A percentile compares a stretch with the other conserved stretches of the same genome.
These are phyloP conservation scores for Theileria annulata DNA, from an alignment of 169 alveolate genomes.

Conservation along the genomic window DNA sequence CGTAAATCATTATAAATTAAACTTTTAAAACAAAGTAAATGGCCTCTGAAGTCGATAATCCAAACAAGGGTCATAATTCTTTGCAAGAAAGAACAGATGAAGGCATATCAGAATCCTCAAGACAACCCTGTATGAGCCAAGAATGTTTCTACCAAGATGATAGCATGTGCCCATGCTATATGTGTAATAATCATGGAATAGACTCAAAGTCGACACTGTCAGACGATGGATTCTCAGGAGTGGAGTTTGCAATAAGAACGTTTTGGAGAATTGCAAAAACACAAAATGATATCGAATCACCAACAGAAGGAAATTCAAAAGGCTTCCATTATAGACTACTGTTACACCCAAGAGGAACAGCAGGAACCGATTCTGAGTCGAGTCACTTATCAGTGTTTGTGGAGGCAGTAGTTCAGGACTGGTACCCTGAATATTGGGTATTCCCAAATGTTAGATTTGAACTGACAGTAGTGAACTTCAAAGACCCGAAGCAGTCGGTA, in stretches of 20 bases:
- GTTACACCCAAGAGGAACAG: conserved; percentile 88
- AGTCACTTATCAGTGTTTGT: conserved; percentile 85
- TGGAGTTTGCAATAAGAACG: conserved; percentile 84
- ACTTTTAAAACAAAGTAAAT: not conserved
- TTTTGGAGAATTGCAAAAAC: conserved; percentile 89
- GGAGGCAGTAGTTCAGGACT: conserved; percentile 87
- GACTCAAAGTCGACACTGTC: conserved; percentile 46
- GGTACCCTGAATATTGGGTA: conserved; percentile 90
- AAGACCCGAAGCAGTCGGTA: conserved; percentile 85
- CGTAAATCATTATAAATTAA: not conserved
- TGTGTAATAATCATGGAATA: conserved; percentile 54
- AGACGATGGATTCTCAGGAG: conserved; percentile 62
- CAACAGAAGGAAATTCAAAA: conserved; percentile 84
- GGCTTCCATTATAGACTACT: conserved; percentile 85
- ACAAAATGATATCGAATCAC: conserved; percentile 87
- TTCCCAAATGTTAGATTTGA: conserved; percentile 90
- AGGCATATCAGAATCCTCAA: conserved; percentile 36
- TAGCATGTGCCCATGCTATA: conserved; percentile 65
- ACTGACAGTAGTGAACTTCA: conserved; percentile 85
- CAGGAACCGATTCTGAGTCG: conserved; percentile 85
- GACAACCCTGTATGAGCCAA: conserved; percentile 19
- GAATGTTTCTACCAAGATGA: conserved; percentile 56
- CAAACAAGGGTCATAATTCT: not conserved
- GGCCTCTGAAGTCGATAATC: not conserved
- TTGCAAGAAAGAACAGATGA: conserved; percentile 31